Evolutionary conservation across 129 eudicot genomes (phyloP).

Genomic region (Apium graveolens): DNA sequence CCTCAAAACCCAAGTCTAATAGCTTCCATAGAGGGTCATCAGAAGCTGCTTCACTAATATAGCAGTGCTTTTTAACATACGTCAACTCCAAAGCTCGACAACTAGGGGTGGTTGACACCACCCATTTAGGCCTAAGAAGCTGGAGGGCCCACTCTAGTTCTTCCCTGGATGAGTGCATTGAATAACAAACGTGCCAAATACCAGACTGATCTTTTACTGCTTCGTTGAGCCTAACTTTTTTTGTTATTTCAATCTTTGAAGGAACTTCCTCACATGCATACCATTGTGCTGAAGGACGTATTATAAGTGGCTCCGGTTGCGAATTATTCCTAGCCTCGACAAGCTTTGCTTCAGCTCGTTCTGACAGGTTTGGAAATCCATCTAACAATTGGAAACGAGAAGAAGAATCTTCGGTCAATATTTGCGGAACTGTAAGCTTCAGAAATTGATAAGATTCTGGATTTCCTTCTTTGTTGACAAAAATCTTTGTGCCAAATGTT

Average conservation of each 20-base stretch:
- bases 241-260: conserved; percentile 38
- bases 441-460: conserved; percentile 48
- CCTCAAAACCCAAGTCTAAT: conserved; percentile 38
- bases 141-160: conserved; percentile 88
- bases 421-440: conserved; percentile 46
- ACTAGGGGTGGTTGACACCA: conserved; percentile 71
- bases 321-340: conserved; percentile 53
- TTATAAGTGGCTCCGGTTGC: conserved; percentile 70
- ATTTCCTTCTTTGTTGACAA: conserved; percentile 49
- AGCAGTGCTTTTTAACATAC: conserved; percentile 57
- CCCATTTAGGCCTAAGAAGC: conserved; percentile 77
- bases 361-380: conserved; percentile 57
- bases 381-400: conserved; percentile 76
- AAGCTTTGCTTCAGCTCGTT: conserved; percentile 71
- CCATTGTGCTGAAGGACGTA: conserved; percentile 80
- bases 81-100: conserved; percentile 68
- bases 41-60: conserved; percentile 25
- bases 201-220: conserved; percentile 61
- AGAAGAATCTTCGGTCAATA: conserved; percentile 52
- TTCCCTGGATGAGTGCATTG: conserved; percentile 83
- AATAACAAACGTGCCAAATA: conserved; percentile 86
- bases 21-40: conserved; percentile 54
- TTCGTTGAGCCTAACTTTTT: conserved; percentile 32
- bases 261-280: conserved; percentile 49
- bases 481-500: conserved; percentile 80